Evolutionary conservation across 139 green algal genomes (phyloP).

Genomic region (Pycnococcus provasolii): DNA sequence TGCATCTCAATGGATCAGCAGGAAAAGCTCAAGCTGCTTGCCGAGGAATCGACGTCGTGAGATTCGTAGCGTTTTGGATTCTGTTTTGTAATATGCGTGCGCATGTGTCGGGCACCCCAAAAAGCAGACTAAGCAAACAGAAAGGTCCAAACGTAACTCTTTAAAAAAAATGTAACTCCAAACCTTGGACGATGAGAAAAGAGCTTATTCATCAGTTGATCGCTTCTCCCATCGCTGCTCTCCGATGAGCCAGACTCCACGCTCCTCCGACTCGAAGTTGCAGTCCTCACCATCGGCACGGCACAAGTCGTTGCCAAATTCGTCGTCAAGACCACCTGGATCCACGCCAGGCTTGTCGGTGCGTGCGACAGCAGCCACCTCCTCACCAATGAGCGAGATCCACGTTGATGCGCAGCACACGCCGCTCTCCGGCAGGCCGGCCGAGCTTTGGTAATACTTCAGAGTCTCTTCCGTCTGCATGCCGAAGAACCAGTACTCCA

Average conservation of each 20-base stretch:
- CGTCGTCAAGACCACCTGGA: background rate
- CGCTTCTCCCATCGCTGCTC: slow-evolving; percentile 10
- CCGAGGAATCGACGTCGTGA: slow-evolving; percentile 19
- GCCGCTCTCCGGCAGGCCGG: slow-evolving; percentile 13
- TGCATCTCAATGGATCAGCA: slow-evolving; percentile 72
- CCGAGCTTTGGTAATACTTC: slow-evolving; percentile 39
- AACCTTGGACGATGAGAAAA: no score
- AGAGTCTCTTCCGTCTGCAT: slow-evolving; percentile 38
- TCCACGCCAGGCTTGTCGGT: background rate
- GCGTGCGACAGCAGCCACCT: background rate
- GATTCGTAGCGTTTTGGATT: background rate
- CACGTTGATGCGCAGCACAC: slow-evolving; percentile 2
- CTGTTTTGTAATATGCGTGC: no score
- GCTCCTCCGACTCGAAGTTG: background rate
- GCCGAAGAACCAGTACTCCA: slow-evolving; percentile 53
- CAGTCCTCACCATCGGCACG: background rate
- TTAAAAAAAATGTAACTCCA: no score
- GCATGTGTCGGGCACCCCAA: no score
- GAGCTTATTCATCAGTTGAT: background rate
- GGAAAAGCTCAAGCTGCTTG: slow-evolving; percentile 64
- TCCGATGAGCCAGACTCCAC: slow-evolving; percentile 2
- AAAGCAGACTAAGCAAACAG: no score
- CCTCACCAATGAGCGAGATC: background rate
- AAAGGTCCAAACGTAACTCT: no score
- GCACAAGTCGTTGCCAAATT: background rate